Base-by-base conservation (phyloP, 148 eudicot genomes). In the Gaultheria prostrata region DNA sequence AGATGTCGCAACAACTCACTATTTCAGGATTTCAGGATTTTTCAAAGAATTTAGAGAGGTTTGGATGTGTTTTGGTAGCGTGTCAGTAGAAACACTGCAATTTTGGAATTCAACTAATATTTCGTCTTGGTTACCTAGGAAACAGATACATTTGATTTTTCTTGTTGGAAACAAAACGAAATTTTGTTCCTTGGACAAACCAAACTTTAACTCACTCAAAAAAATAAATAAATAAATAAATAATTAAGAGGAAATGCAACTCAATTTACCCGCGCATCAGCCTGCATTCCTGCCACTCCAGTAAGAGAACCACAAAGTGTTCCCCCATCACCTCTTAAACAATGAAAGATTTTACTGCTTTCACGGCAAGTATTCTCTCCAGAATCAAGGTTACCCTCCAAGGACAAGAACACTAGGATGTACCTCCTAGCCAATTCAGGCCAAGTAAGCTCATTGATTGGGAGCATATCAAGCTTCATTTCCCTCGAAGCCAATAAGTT, bases 301-400 rank as follows among this genome's bases (percentile, higher is more conserved):
- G 89, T 83, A 59, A 89, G 88, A 56, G 91, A 87, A 61, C 93
- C 90, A 78, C 93, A 91, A 51, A 91, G 88, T 49, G 78, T 82
- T 63, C 93, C 93, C 48, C 93, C 91, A 83, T 91, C 93, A 84
- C 93, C 93, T 78, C 85, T 85, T 84, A 91, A 84, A 83, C 93
- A 89, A 79, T 88, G 91, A 45, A 89, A 89, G 54, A 91, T 89
- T 81, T 86, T 91, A 46, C 88, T 84, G 51, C 90, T 85, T 76
- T 89, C 89, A 13, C 89, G 88, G 85, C 81, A 86, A 79, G 82
- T 88, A 63, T 88, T 76, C 86, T 91, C 93, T 69, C 86, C 70
- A 59, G 92, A 85, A 28, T 91, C 92, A 81, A 87, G 86, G 75
- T 89, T 88, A 84, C 90, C 90, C n/a, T 87, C 93, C 86, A 89